Percentiles rank a stretch among this genome's conserved stretches.
phyloP scores from a whole-genome alignment of 2,329 filamentous ascomycete genomes.

The Alternaria sp. region DNA sequence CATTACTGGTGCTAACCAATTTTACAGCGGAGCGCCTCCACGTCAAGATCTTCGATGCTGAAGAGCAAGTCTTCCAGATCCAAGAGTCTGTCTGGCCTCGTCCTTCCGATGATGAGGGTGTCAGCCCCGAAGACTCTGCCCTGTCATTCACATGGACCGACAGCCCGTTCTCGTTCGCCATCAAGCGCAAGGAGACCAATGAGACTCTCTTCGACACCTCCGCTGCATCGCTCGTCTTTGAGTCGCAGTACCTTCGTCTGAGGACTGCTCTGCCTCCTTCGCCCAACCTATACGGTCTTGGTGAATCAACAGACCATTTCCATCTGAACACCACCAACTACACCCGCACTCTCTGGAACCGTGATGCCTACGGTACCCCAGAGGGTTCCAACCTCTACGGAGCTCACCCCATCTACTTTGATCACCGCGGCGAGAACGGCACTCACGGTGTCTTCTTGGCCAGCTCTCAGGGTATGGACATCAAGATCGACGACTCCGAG shows the following conservation, averaged over 20 bases:
- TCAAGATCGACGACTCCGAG: slow-evolving; percentile 71
- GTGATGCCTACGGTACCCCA: slow-evolving; percentile 69
- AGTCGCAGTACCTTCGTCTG: slow-evolving; percentile 76
- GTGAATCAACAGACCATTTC: slow-evolving; percentile 75
- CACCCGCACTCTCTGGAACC: slow-evolving; percentile 68
- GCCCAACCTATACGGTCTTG: slow-evolving; percentile 77
- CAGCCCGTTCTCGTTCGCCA: slow-evolving; percentile 71
- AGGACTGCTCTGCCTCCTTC: slow-evolving; percentile 71
- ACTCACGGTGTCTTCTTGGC: slow-evolving; percentile 48
- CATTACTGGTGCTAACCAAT: slow-evolving; percentile 1
- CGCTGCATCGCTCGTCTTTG: slow-evolving; percentile 71
- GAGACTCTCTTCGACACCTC: slow-evolving; percentile 74
- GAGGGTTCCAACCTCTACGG: slow-evolving; percentile 72
- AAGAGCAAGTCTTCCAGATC: slow-evolving; percentile 74
- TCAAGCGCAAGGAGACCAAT: slow-evolving; percentile 63
- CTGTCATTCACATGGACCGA: slow-evolving; percentile 62
- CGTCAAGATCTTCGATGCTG: slow-evolving; percentile 73
- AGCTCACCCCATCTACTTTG: slow-evolving; percentile 76
- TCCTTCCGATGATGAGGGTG: slow-evolving; percentile 50
- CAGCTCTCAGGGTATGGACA: slow-evolving; percentile 65
- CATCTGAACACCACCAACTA: slow-evolving; percentile 72
- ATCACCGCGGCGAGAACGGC: slow-evolving; percentile 63
- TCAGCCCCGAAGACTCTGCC: slow-evolving; percentile 48
- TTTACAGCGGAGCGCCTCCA: slow-evolving; percentile 67
- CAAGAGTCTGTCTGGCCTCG: slow-evolving; percentile 72